These are phyloP conservation scores for Aspergillus neotritici DNA, from an alignment of 2,329 filamentous ascomycete genomes.

Conservation along the genomic window DNA sequence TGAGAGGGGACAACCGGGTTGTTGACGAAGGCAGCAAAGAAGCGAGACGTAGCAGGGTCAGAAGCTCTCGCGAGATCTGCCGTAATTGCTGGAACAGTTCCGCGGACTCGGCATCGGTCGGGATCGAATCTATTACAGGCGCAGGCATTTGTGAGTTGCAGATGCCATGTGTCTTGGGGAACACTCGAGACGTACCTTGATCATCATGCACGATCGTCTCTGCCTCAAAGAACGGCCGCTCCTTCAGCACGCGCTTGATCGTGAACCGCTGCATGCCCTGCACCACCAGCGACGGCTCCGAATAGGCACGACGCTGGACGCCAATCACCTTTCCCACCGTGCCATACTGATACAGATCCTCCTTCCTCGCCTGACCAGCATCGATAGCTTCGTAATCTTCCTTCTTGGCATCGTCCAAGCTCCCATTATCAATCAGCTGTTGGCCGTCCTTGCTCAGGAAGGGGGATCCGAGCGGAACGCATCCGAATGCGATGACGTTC, in stretches of 20 bases:
- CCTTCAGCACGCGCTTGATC: slow-evolving; percentile 67
- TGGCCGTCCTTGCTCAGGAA: slow-evolving; percentile 69
- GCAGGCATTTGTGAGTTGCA: neutral
- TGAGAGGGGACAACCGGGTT: slow-evolving; percentile 68
- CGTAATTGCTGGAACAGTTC: slow-evolving; percentile 76
- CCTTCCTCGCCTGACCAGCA: slow-evolving; percentile 56
- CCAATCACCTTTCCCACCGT: slow-evolving; percentile 73
- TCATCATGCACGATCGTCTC: slow-evolving; percentile 69
- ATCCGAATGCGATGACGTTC: slow-evolving; percentile 71
- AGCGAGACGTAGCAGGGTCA: slow-evolving; percentile 76
- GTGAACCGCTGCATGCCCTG: slow-evolving; percentile 76
- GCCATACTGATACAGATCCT: slow-evolving; percentile 76
- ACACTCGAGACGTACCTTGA: slow-evolving; percentile 43
- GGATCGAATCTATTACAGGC: slow-evolving; percentile 26
- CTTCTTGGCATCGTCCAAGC: slow-evolving; percentile 44
- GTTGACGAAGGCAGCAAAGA: slow-evolving; percentile 71
- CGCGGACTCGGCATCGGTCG: slow-evolving; percentile 59
- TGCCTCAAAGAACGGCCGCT: slow-evolving; percentile 81
- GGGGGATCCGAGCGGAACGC: slow-evolving; percentile 76
- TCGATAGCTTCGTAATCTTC: slow-evolving; percentile 48
- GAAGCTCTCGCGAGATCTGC: slow-evolving; percentile 75
- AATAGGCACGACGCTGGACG: slow-evolving; percentile 67
- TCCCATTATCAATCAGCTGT: slow-evolving; percentile 63
- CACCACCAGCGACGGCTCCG: slow-evolving; percentile 77
- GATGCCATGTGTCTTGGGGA: neutral